phyloP scores from a whole-genome alignment of 177 flowering plant genomes.

The Tripterygium wilfordii region DNA sequence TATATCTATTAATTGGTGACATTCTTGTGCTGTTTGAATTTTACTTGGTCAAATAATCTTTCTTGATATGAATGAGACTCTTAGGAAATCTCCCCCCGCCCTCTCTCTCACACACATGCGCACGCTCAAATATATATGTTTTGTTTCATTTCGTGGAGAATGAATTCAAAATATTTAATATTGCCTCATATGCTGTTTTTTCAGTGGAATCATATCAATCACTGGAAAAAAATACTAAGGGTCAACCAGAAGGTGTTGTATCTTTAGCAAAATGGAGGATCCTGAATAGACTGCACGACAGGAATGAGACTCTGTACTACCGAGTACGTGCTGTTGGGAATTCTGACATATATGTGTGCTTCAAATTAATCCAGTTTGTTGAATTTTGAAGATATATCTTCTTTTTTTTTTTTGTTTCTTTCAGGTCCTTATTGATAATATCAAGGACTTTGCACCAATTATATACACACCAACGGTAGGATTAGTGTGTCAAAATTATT shows the following conservation, averaged over 20 bases:
- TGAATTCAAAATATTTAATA: no score
- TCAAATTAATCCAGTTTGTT: neutral
- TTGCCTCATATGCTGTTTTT: constrained; percentile 17
- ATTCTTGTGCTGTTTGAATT: no score
- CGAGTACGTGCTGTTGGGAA: constrained; percentile 46
- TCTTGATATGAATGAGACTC: no score
- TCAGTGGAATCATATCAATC: constrained; percentile 91
- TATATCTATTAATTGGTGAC: no score
- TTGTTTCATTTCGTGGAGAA: no score
- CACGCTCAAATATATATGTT: no score
- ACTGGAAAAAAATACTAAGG: constrained; percentile 70
- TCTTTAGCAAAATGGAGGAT: constrained; percentile 96
- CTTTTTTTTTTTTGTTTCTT: constrained; percentile 7
- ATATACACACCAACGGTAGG: constrained; percentile 99
- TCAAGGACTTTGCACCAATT: constrained; percentile 90
- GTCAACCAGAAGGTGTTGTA: constrained; percentile 43
- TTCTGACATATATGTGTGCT: neutral
- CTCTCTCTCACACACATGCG: no score
- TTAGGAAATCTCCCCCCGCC: no score
- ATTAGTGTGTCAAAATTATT: constrained; percentile 93
- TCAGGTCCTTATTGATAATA: constrained; percentile 95
- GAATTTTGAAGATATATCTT: neutral
- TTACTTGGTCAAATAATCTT: no score
- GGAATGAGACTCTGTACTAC: constrained; percentile 95
- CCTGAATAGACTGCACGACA: constrained; percentile 91